phyloP scores from a whole-genome alignment of 768 basidiomycete genomes.

The Boletus reticuloceps region DNA sequence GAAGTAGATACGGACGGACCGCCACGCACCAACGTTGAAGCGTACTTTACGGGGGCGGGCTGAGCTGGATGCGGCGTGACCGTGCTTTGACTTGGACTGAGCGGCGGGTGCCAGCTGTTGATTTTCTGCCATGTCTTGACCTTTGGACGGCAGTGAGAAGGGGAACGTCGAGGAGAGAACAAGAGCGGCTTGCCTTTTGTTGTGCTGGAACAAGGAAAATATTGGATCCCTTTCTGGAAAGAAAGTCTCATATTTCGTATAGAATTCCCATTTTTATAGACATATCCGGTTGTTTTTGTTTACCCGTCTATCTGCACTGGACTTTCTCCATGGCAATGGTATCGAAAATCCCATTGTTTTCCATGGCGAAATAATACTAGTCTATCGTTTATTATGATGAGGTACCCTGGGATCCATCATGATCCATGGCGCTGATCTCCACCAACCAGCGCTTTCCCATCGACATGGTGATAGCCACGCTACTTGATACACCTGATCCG shows the following conservation, averaged over 20 bases:
- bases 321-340: not conserved
- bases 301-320: not conserved
- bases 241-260: no score
- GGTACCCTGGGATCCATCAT: no score
- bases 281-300: not conserved
- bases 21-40: conserved; percentile 73
- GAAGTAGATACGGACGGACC: not conserved
- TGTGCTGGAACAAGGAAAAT: conserved; percentile 20
- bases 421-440: no score
- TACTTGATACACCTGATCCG: no score
- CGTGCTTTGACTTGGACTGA: conserved; percentile 41
- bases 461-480: no score
- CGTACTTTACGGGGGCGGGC: conserved; percentile 76
- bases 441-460: no score
- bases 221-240: conserved; percentile 2
- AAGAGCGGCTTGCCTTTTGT: conserved; percentile 16
- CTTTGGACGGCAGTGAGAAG: not conserved
- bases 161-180: conserved; percentile 11
- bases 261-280: not conserved
- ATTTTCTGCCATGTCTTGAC: conserved; percentile 29
- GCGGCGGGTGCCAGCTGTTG: conserved; percentile 16
- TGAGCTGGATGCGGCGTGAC: conserved; percentile 42
- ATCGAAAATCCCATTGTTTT: conserved; percentile 3
- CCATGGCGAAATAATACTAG: conserved; percentile 5
- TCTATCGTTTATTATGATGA: no score